A percentile compares a stretch with the other conserved stretches of the same genome.
Evolutionary conservation across 225 moss, liverwort and hornwort genomes (phyloP).

Genomic region (Antitrichia curtipendula): DNA sequence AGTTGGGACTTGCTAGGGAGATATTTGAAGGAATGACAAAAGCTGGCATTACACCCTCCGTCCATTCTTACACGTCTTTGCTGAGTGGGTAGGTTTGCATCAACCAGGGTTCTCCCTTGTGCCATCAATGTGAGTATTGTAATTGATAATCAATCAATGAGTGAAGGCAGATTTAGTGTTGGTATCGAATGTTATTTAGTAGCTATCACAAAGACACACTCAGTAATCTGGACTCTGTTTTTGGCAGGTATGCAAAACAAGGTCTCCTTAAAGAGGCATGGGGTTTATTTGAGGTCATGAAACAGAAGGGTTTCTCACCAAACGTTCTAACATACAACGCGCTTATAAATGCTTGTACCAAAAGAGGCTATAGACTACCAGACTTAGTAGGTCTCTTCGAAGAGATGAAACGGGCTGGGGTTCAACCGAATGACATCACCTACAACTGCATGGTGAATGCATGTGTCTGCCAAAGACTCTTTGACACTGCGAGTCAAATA

Average conservation of each 20-base stretch:
- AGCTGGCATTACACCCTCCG: conserved; percentile 28
- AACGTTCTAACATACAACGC: conserved; percentile 81
- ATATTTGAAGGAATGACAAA: conserved; percentile 65
- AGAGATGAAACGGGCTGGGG: conserved; percentile 42
- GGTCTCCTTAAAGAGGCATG: conserved; percentile 67
- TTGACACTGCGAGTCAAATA: conserved; percentile 46
- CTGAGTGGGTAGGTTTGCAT: conserved; percentile 63
- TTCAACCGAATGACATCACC: conserved; percentile 70
- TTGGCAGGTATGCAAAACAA: conserved; percentile 78
- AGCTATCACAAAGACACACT: background rate
- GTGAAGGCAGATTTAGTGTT: background rate
- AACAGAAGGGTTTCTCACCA: conserved; percentile 46
- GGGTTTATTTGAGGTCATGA: conserved; percentile 60
- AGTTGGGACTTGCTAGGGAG: conserved; percentile 66
- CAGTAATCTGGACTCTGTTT: background rate
- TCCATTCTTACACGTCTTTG: conserved; percentile 64
- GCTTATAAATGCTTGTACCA: conserved; percentile 56
- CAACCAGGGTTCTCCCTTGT: background rate
- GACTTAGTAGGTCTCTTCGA: conserved; percentile 49
- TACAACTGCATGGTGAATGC: conserved; percentile 94
- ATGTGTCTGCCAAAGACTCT: conserved; percentile 46
- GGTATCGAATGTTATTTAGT: background rate
- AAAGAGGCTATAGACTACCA: conserved; percentile 41
- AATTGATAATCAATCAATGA: background rate
- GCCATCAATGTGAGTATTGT: background rate